These are phyloP conservation scores for Flaveria trinervia DNA, from an alignment of 129 eudicot genomes.

Conservation along the genomic window DNA sequence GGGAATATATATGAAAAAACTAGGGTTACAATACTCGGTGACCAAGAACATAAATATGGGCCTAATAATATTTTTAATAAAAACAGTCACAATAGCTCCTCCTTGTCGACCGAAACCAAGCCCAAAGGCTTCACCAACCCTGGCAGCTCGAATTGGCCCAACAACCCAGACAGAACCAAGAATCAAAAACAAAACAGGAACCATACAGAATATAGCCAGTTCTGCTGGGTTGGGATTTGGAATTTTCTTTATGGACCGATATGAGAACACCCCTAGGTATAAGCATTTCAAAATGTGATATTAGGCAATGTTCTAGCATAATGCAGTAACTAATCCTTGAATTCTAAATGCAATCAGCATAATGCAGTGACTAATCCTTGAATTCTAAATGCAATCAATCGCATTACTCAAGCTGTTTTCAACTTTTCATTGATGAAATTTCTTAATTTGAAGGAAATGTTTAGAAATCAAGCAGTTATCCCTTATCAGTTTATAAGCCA, in stretches of 20 bases:
- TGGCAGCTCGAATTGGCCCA: too few species aligned
- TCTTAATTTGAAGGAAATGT: neutral
- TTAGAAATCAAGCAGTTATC: neutral
- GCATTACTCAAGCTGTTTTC: neutral
- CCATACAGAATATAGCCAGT: neutral
- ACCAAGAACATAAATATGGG: too few species aligned
- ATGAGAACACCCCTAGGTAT: neutral
- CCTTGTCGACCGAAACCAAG: too few species aligned
- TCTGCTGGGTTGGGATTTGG: neutral
- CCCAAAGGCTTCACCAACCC: too few species aligned
- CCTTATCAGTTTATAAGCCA: neutral
- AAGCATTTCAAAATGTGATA: neutral
- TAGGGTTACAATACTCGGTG: too few species aligned
- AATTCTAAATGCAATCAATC: neutral
- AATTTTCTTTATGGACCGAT: neutral
- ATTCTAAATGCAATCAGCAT: too few species aligned
- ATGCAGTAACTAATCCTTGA: neutral
- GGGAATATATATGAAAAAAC: too few species aligned
- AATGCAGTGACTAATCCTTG: neutral
- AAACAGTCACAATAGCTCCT: too few species aligned
- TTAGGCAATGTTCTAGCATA: neutral
- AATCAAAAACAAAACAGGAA: neutral
- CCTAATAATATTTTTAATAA: too few species aligned
- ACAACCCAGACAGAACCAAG: neutral
- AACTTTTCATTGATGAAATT: neutral